Percentiles rank a stretch among this genome's conserved stretches.
These are phyloP conservation scores for Psidium friedrichsthalianum DNA, from an alignment of 345 rosid genomes.

Conservation along the genomic window DNA sequence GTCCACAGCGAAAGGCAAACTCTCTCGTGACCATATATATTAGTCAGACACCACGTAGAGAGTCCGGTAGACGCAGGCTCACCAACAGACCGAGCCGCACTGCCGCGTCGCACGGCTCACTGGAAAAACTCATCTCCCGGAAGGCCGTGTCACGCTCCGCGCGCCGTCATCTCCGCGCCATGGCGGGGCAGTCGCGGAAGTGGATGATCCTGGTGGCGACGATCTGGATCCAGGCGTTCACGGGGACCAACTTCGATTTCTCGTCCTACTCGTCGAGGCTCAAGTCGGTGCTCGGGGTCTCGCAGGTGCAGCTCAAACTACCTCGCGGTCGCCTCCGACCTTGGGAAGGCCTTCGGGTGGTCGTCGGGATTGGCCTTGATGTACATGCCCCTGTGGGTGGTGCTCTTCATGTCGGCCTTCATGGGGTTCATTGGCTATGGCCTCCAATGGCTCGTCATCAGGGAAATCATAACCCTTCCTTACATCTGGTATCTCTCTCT, in stretches of 20 bases:
- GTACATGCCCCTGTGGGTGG: conserved; percentile 61
- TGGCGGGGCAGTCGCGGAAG: conserved; percentile 80
- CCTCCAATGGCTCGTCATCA: conserved; percentile 76
- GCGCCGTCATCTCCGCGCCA: neutral
- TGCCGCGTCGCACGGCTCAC: neutral
- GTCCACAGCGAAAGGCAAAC: neutral
- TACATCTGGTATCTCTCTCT: conserved; percentile 48
- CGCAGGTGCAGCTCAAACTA: conserved; percentile 90
- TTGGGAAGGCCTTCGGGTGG: conserved; percentile 93
- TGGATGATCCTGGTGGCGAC: conserved; percentile 98
- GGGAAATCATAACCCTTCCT: conserved; percentile 50
- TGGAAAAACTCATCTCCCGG: neutral
- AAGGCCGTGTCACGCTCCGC: neutral
- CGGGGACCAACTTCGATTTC: conserved; percentile 96
- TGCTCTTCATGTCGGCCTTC: conserved; percentile 72
- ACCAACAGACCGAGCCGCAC: neutral
- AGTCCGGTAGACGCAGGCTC: neutral
- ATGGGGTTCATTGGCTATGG: conserved; percentile 87
- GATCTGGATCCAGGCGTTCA: conserved; percentile 93
- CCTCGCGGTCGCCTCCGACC: conserved; percentile 87
- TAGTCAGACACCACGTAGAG: neutral
- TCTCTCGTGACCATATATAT: neutral
- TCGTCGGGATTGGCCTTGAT: conserved; percentile 80
- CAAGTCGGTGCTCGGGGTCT: conserved; percentile 66
- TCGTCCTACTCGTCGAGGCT: conserved; percentile 74